Percentiles rank a stretch among this genome's conserved stretches.
Evolutionary conservation across 148 eudicot genomes (phyloP).

Genomic region (Rhododendron ovatum): DNA sequence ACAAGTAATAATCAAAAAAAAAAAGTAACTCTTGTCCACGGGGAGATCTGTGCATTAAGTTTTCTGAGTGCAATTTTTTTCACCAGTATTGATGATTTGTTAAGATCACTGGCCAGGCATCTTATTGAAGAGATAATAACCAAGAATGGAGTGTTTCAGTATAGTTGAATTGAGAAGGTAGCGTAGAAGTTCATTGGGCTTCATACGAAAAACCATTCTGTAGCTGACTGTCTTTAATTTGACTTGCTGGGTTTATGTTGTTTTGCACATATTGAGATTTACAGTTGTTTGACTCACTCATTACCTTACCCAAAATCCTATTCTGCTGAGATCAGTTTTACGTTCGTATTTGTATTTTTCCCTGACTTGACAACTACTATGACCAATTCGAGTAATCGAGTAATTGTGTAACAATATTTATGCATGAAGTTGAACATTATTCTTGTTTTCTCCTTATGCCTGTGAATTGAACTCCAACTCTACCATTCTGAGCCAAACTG

Average conservation of each 20-base stretch:
- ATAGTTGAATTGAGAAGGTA: neutral
- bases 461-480: neutral
- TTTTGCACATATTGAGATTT: too few relatives aligned
- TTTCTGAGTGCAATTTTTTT: neutral
- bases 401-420: too few relatives aligned
- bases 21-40: neutral
- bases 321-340: too few relatives aligned
- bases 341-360: too few relatives aligned
- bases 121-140: neutral
- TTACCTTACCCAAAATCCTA: too few relatives aligned
- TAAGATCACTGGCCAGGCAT: neutral
- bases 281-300: too few relatives aligned
- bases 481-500: neutral
- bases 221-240: neutral
- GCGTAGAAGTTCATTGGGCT: neutral
- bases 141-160: neutral
- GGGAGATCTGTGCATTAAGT: neutral
- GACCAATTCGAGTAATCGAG: too few relatives aligned
- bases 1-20: neutral
- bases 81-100: neutral
- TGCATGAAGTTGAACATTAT: neutral
- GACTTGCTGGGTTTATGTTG: neutral
- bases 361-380: too few relatives aligned
- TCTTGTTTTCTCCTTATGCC: neutral
- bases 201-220: neutral